Evolutionary conservation across 208 protist genomes (phyloP).

Genomic region (Crithidia brevicula): DNA sequence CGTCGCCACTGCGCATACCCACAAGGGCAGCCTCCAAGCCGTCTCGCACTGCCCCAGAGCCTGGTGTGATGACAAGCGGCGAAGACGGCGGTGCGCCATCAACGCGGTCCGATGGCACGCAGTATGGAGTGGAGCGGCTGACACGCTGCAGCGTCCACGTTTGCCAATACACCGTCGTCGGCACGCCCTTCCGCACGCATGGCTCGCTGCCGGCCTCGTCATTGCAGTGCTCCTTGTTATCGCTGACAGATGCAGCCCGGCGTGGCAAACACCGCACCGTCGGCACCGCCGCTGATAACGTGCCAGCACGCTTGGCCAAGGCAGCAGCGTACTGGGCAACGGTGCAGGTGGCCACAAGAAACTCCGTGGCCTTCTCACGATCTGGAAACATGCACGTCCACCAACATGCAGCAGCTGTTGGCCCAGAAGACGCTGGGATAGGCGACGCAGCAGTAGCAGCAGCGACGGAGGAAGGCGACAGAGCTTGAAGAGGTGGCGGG

Average conservation of each 20-base stretch:
- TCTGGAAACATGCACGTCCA: constrained; percentile 43
- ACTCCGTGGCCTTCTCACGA: constrained; percentile 33
- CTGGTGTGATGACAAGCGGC: constrained; percentile 44
- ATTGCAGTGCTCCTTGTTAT: background rate
- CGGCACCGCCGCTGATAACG: constrained; percentile 4
- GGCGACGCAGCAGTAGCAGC: too few relatives aligned
- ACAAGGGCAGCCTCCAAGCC: constrained; percentile 51
- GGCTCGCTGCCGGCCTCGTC: background rate
- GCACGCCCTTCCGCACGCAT: background rate
- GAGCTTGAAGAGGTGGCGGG: too few relatives aligned
- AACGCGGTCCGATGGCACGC: constrained; percentile 36
- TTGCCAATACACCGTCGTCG: constrained; percentile 16
- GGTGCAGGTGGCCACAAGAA: constrained; percentile 49
- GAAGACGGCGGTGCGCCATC: constrained; percentile 45
- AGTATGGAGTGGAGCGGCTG: constrained; percentile 35
- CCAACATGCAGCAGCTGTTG: constrained; percentile 11
- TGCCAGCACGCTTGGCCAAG: constrained; percentile 8
- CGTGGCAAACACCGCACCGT: constrained; percentile 19
- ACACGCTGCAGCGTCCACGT: constrained; percentile 54
- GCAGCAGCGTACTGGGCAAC: constrained; percentile 37
- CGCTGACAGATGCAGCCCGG: background rate
- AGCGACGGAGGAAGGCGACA: too few relatives aligned
- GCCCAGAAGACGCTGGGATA: too few relatives aligned
- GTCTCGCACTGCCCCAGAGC: constrained; percentile 41
- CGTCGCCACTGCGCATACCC: constrained; percentile 47